Percentiles rank a stretch among this genome's conserved stretches.
Conservation (phyloP, 225 moss, liverwort and hornwort genomes). For the Sphagnum contortum region DNA sequence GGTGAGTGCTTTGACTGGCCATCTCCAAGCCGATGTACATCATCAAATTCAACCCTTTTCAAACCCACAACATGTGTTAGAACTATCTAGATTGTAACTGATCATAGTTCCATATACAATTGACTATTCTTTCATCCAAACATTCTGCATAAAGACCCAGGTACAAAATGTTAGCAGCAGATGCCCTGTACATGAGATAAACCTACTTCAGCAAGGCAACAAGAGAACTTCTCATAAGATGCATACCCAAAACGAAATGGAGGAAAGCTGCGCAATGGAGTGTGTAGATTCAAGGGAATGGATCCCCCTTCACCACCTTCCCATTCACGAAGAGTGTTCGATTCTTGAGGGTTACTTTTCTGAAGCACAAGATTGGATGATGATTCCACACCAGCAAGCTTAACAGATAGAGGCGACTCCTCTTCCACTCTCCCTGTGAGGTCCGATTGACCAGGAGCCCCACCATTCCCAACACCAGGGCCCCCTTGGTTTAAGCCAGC, state of each 20-base stretch:
- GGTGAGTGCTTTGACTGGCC: conserved; percentile 45
- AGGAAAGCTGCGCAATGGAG: conserved; percentile 37
- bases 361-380: conserved; percentile 18
- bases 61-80: too few relatives aligned
- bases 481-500: conserved; percentile 31
- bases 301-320: conserved; percentile 35
- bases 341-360: conserved; percentile 15
- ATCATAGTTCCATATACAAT: too few relatives aligned
- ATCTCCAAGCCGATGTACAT: conserved; percentile 39
- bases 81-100: too few relatives aligned
- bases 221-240: neutral
- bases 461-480: conserved; percentile 9
- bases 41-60: conserved; percentile 39
- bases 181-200: neutral
- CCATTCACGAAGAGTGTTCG: conserved; percentile 15
- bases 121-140: too few relatives aligned
- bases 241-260: conserved; percentile 43
- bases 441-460: conserved; percentile 17
- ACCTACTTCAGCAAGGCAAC: neutral
- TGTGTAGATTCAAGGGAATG: conserved; percentile 32
- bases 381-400: conserved; percentile 17
- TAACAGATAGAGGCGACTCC: conserved; percentile 5
- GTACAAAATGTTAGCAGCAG: too few relatives aligned
- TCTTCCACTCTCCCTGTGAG: conserved; percentile 14
- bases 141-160: too few relatives aligned